Conservation (phyloP, 345 rosid species). For the thale cress (Arabidopsis thaliana) region TAIR10.1 NC_003075.7:14714501-14715000, state of each 20-base stretch:
- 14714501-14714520: constrained; percentile 45
- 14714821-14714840: constrained; percentile 92
- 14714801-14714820: constrained; percentile 78
- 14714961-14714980: constrained; percentile 81
- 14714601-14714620: constrained; percentile 47
- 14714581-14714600: constrained; percentile 39
- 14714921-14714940: constrained; percentile 81
- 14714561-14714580: constrained; percentile 47
- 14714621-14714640: constrained; percentile 43
- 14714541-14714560: constrained; percentile 94
- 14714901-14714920: constrained; percentile 79
- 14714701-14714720: constrained; percentile 46
- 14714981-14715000: constrained; percentile 53
- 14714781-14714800: constrained; percentile 67
- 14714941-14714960: constrained; percentile 59
- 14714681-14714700: constrained; percentile 55
- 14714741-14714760: constrained; percentile 58
- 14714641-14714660: constrained; percentile 45
- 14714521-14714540: constrained; percentile 81
- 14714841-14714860: constrained; percentile 97
- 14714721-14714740: constrained; percentile 55
- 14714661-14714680: constrained; percentile 47
- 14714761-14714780: constrained; percentile 89
- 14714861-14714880: constrained; percentile 89
- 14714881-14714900: constrained; percentile 92